These are phyloP conservation scores for Heracleum sosnowskyi DNA, from an alignment of 129 eudicot genomes.

Conservation along the genomic window DNA sequence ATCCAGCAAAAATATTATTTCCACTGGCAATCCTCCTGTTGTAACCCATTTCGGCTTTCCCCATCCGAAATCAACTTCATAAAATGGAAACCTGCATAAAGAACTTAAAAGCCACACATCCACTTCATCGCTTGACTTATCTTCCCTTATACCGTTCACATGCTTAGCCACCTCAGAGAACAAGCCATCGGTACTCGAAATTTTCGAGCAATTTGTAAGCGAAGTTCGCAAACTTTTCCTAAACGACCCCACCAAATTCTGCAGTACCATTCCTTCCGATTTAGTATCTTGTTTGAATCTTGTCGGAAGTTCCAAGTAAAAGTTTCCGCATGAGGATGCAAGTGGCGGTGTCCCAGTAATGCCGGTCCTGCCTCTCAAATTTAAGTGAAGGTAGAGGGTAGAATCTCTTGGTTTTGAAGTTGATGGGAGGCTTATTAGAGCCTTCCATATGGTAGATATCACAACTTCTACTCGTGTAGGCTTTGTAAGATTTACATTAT, in stretches of 20 bases:
- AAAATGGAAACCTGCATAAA: conserved; percentile 18
- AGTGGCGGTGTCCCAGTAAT: not conserved
- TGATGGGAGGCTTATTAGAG: not conserved
- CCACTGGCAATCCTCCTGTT: not conserved
- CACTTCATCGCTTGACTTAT: not conserved
- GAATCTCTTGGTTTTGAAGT: not conserved
- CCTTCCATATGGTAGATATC: conserved; percentile 11
- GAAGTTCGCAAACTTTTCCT: not conserved
- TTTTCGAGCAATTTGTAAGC: not conserved
- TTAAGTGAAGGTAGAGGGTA: not conserved
- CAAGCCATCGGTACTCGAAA: not conserved
- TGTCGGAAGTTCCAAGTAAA: not conserved
- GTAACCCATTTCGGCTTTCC: conserved; percentile 22
- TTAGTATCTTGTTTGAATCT: not conserved
- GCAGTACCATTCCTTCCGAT: not conserved
- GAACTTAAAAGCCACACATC: conserved; percentile 5
- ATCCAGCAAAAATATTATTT: conserved; percentile 8
- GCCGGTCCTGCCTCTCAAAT: conserved; percentile 1
- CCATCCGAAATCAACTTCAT: conserved; percentile 28
- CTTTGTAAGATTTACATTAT: not conserved
- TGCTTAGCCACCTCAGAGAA: conserved; percentile 6
- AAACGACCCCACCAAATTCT: conserved; percentile 1
- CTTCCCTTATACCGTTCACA: conserved; percentile 2
- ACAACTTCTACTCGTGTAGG: conserved; percentile 9
- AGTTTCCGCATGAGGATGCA: not conserved